These are phyloP conservation scores for Ceratonia siliqua DNA, from an alignment of 306 rosid genomes.

Conservation along the genomic window DNA sequence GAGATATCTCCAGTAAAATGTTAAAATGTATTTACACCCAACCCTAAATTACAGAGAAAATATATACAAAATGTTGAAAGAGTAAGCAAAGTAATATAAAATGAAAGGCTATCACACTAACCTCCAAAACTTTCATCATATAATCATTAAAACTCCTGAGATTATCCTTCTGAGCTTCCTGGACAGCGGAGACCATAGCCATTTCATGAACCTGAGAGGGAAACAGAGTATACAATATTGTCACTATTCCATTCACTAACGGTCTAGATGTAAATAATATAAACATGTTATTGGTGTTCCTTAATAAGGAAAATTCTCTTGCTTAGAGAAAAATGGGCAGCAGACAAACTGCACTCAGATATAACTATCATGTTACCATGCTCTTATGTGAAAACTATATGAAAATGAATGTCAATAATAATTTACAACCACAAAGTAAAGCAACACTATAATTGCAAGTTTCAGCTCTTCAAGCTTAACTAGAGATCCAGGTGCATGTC, in stretches of 20 bases:
- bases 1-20: constrained; percentile 27
- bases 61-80: not conserved
- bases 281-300: not conserved
- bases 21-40: constrained; percentile 21
- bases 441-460: not conserved
- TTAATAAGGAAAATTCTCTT: not conserved
- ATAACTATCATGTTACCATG: constrained; percentile 7
- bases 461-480: not conserved
- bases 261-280: not conserved
- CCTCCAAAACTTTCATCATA: constrained; percentile 96
- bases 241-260: constrained; percentile 28
- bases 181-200: constrained; percentile 96
- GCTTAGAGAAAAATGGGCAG: constrained; percentile 19
- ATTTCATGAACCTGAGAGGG: constrained; percentile 85
- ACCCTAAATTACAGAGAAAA: not conserved
- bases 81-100: constrained; percentile 5
- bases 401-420: constrained; percentile 23
- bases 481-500: not conserved
- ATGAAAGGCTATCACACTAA: constrained; percentile 44
- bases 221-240: constrained; percentile 22
- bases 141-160: constrained; percentile 89
- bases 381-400: constrained; percentile 12
- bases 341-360: constrained; percentile 20
- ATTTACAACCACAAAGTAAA: not conserved
- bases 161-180: constrained; percentile 97